These are phyloP conservation scores for Magnolia changhungtana DNA, from an alignment of 164 flowering plant species.

Conservation along the genomic window DNA sequence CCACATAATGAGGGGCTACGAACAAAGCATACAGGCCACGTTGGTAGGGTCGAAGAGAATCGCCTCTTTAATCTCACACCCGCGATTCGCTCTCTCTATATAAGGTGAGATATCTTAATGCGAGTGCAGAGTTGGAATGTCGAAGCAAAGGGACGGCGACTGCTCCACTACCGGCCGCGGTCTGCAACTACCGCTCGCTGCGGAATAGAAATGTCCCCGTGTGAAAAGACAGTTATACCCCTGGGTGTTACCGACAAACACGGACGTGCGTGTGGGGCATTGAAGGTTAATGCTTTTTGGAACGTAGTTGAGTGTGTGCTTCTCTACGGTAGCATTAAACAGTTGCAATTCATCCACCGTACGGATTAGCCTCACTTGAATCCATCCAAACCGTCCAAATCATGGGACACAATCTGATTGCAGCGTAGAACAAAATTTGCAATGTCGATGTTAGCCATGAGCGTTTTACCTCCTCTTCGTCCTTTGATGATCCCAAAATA, in stretches of 20 bases:
- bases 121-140: slow-evolving; percentile 42
- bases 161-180: slow-evolving; percentile 30
- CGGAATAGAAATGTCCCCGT: slow-evolving; percentile 9
- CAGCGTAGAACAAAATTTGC: too few species aligned
- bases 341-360: too few species aligned
- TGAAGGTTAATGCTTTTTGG: too few species aligned
- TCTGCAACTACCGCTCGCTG: slow-evolving; percentile 28
- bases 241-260: background rate
- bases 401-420: too few species aligned
- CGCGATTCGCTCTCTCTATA: background rate
- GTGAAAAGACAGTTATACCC: slow-evolving; percentile 17
- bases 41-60: background rate
- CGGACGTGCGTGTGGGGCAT: background rate
- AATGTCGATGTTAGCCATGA: too few species aligned
- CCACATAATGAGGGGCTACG: background rate
- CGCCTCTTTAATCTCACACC: background rate
- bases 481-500: too few species aligned
- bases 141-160: slow-evolving; percentile 45
- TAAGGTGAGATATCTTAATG: background rate
- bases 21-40: background rate
- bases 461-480: too few species aligned
- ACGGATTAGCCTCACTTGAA: too few species aligned
- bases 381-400: too few species aligned
- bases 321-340: too few species aligned
- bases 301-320: too few species aligned